Evolutionary conservation across 1,139 yeast species (phyloP).

Genomic region (Nadsonia starkeyi-henricii): DNA sequence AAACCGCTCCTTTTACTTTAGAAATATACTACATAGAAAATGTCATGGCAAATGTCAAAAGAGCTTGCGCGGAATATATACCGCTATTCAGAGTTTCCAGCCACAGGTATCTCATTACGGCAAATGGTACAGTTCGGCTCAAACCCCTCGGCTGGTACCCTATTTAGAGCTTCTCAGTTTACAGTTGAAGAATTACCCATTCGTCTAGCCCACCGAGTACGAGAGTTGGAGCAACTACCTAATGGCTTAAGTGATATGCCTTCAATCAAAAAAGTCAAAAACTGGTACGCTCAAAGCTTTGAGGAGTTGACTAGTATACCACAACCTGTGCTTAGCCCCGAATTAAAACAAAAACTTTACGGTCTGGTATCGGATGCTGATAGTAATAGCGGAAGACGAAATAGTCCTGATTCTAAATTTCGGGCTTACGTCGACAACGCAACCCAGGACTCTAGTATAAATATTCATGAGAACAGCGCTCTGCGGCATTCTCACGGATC

Average conservation of each 20-base stretch:
- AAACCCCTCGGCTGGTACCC: conserved; percentile 60
- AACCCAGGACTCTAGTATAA: no score
- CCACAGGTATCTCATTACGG: conserved; percentile 69
- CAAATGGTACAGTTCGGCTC: conserved; percentile 91
- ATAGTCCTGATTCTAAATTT: neutral
- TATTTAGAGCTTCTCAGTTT: conserved; percentile 74
- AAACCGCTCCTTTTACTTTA: no score
- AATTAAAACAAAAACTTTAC: conserved; percentile 19
- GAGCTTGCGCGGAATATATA: conserved; percentile 25
- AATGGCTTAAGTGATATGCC: conserved; percentile 61
- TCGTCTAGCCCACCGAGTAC: conserved; percentile 71
- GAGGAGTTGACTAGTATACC: conserved; percentile 52
- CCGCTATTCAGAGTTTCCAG: conserved; percentile 59
- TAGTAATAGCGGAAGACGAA: neutral
- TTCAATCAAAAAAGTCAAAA: conserved; percentile 59
- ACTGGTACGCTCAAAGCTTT: conserved; percentile 88
- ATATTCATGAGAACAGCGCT: no score
- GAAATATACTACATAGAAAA: neutral
- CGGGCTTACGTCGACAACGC: neutral
- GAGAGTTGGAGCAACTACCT: conserved; percentile 72
- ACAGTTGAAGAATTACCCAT: conserved; percentile 81
- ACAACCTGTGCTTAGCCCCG: conserved; percentile 21
- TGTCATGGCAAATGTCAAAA: conserved; percentile 15
- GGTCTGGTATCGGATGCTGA: neutral
- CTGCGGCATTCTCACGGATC: neutral